phyloP scores from a whole-genome alignment of 257 asterid genomes.

The Henckelia pumila region DNA sequence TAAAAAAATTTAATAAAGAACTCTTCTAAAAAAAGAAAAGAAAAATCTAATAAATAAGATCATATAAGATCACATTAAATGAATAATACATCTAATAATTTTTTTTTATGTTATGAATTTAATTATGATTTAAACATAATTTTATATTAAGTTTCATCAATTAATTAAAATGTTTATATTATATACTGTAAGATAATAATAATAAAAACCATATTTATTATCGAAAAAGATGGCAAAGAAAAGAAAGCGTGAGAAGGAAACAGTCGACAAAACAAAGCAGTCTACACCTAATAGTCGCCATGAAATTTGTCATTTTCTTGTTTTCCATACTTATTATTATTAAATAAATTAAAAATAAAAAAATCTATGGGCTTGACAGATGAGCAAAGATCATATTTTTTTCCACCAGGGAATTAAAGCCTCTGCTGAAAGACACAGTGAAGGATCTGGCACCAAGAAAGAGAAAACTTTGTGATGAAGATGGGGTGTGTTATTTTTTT shows the following conservation, averaged over 20 bases:
- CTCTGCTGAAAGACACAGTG: not conserved
- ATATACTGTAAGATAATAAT: no score
- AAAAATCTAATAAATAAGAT: no score
- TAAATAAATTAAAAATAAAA: no score
- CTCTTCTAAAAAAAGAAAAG: no score
- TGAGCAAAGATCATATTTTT: not conserved
- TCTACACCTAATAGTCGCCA: not conserved
- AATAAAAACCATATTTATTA: no score
- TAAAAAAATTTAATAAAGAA: no score
- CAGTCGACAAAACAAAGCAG: not conserved
- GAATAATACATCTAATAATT: no score
- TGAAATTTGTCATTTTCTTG: not conserved
- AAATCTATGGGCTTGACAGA: not conserved
- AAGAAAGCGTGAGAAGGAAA: slow-evolving; percentile 14
- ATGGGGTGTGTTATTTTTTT: slow-evolving; percentile 5
- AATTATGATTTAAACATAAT: no score
- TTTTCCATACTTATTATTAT: not conserved
- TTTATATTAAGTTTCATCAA: no score
- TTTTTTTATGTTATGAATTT: no score
- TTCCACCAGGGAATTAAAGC: not conserved
- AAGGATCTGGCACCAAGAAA: slow-evolving; percentile 15
- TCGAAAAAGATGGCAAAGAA: not conserved
- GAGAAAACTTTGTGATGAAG: not conserved
- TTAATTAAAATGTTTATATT: no score
- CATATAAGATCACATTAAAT: no score